Evolutionary conservation across 768 basidiomycete species (phyloP).

Genomic region (Boletellus ananas): DNA sequence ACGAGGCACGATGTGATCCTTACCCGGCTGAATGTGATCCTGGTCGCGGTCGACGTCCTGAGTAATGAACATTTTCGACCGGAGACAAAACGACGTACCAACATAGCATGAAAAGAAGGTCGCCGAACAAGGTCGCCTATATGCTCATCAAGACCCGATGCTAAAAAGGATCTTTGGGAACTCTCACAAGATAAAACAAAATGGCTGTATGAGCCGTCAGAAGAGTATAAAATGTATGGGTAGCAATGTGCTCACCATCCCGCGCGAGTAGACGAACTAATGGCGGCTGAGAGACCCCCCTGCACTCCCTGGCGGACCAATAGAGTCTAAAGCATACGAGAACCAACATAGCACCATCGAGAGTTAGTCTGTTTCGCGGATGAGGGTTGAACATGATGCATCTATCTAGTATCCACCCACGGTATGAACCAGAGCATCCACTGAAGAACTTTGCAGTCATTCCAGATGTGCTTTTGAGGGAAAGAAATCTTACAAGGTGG

Average conservation of each 20-base stretch:
- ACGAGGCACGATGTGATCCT: not conserved
- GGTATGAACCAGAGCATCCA: constrained; percentile 6
- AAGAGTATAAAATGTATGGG: not conserved
- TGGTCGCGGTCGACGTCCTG: not conserved
- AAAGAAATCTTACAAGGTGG: not conserved
- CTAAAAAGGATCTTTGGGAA: not conserved
- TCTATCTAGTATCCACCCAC: not conserved
- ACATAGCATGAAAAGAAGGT: not conserved
- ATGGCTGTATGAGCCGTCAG: not conserved
- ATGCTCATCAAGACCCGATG: not conserved
- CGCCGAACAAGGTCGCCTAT: not conserved
- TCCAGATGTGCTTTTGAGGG: not conserved
- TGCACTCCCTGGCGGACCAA: not conserved
- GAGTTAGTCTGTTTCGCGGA: not conserved
- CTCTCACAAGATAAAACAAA: constrained; percentile 1
- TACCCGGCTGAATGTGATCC: not conserved
- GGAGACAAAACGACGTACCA: not conserved
- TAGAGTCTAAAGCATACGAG: not conserved
- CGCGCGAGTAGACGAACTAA: not conserved
- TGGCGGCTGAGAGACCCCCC: not conserved
- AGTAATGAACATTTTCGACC: not conserved
- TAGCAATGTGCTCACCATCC: constrained; percentile 9
- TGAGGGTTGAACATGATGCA: not conserved
- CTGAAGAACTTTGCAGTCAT: constrained; percentile 2
- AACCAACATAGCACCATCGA: not conserved